phyloP scores from a whole-genome alignment of 2,329 filamentous ascomycete genomes.

The Cyclaneusma minus region DNA sequence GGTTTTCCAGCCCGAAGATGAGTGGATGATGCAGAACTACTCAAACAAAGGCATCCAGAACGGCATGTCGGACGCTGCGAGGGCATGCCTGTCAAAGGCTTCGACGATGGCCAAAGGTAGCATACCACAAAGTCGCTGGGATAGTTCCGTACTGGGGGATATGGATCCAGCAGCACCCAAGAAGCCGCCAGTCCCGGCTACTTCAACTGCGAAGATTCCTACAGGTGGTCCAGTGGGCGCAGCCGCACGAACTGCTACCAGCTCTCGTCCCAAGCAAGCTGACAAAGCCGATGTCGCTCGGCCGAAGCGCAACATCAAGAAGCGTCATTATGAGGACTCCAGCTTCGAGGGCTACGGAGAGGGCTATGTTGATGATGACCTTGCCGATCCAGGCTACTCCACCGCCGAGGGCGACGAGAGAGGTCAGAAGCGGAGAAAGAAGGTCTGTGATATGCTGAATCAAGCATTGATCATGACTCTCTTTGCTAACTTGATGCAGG shows the following conservation, averaged over 20 bases:
- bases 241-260: conserved; percentile 6
- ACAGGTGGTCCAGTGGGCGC: neutral
- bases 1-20: conserved; percentile 34
- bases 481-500: conserved; percentile 4
- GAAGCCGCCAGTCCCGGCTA: conserved; percentile 4
- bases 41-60: conserved; percentile 37
- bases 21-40: conserved; percentile 39
- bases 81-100: conserved; percentile 31
- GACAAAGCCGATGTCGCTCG: conserved; percentile 23
- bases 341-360: conserved; percentile 64
- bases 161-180: conserved; percentile 16
- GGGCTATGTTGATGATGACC: conserved; percentile 53
- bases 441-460: conserved; percentile 28
- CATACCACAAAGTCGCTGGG: conserved; percentile 38
- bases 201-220: neutral
- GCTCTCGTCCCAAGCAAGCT: conserved; percentile 21
- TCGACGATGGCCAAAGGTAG: conserved; percentile 40
- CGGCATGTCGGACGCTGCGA: conserved; percentile 31
- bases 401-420: conserved; percentile 55
- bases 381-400: conserved; percentile 47
- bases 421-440: conserved; percentile 46
- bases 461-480: conserved; percentile 9
- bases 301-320: conserved; percentile 52
- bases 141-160: conserved; percentile 42
- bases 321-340: conserved; percentile 60